Evolutionary conservation across 208 protist genomes (phyloP).

Genomic region (Herpetomonas samuelpessoai): DNA sequence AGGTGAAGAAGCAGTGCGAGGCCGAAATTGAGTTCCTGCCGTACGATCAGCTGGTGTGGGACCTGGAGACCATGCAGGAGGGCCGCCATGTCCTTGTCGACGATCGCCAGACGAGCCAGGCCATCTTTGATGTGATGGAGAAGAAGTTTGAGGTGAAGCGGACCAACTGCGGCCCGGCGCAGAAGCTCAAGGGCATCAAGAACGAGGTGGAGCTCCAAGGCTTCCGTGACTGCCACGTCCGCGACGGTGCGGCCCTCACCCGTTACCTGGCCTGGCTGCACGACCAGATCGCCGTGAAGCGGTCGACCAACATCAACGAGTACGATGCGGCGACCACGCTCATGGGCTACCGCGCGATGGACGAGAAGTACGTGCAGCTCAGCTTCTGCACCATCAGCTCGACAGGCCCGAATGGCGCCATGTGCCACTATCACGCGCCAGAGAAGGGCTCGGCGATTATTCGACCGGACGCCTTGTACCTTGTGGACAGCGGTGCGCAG

Average conservation of each 20-base stretch:
- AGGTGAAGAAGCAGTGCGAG: slow-evolving; percentile 15
- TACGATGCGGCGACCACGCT: slow-evolving; percentile 75
- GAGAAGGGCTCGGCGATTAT: slow-evolving; percentile 58
- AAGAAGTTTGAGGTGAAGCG: slow-evolving; percentile 27
- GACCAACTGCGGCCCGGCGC: slow-evolving; percentile 61
- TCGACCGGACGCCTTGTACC: slow-evolving; percentile 76
- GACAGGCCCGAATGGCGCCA: slow-evolving; percentile 89
- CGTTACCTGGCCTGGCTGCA: slow-evolving; percentile 92
- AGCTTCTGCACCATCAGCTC: slow-evolving; percentile 93
- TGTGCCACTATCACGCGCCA: slow-evolving; percentile 94
- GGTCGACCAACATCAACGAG: slow-evolving; percentile 81
- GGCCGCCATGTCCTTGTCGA: slow-evolving; percentile 60
- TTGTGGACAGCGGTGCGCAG: slow-evolving; percentile 96
- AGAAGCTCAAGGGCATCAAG: slow-evolving; percentile 90
- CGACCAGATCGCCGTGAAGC: slow-evolving; percentile 48
- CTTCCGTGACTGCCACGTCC: slow-evolving; percentile 90
- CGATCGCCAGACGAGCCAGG: slow-evolving; percentile 69
- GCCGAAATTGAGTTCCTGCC: slow-evolving; percentile 48
- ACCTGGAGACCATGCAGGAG: slow-evolving; percentile 33
- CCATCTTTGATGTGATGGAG: slow-evolving; percentile 43
- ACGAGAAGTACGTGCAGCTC: slow-evolving; percentile 83
- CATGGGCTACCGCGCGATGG: slow-evolving; percentile 68
- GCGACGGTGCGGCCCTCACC: slow-evolving; percentile 92
- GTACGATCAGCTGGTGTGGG: slow-evolving; percentile 70
- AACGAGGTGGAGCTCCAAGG: slow-evolving; percentile 90